Percentiles rank a stretch among this genome's conserved stretches.
phyloP scores from a whole-genome alignment of 2,329 filamentous ascomycete species.

The Saccharata proteae region DNA sequence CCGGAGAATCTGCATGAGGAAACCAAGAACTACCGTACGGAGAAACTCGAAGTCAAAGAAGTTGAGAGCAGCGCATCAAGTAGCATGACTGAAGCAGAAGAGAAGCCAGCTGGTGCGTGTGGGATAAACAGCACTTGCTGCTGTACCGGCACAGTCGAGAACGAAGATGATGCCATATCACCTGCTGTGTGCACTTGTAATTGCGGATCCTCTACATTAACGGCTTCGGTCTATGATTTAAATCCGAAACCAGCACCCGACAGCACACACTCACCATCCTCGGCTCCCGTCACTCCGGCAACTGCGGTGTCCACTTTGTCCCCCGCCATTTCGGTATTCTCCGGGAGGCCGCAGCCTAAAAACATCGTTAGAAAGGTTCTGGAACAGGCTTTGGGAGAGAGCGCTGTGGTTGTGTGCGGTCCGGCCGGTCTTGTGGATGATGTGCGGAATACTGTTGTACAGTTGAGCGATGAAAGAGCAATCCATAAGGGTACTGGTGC shows the following conservation, averaged over 20 bases:
- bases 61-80: constrained; percentile 10
- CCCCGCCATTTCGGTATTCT: constrained; percentile 22
- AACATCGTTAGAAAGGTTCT: constrained; percentile 43
- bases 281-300: constrained; percentile 13
- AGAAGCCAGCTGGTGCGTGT: constrained; percentile 16
- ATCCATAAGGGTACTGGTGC: constrained; percentile 57
- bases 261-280: constrained; percentile 7
- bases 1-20: constrained; percentile 13
- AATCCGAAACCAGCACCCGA: too few relatives aligned
- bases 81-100: constrained; percentile 5
- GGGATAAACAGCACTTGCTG: constrained; percentile 30
- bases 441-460: constrained; percentile 42
- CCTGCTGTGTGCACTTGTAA: constrained; percentile 21
- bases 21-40: constrained; percentile 8
- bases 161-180: constrained; percentile 27
- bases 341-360: constrained; percentile 41
- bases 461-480: constrained; percentile 50
- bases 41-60: constrained; percentile 18
- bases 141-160: constrained; percentile 36
- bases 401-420: constrained; percentile 51
- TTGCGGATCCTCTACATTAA: constrained; percentile 18
- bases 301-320: neutral
- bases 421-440: constrained; percentile 43
- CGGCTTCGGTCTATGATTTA: constrained; percentile 2
- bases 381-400: constrained; percentile 49